A percentile compares a stretch with the other conserved stretches of the same genome.
phyloP scores from a whole-genome alignment of 1,284 basidiomycete species.

The Cutaneotrichosporon cavernicola region DNA sequence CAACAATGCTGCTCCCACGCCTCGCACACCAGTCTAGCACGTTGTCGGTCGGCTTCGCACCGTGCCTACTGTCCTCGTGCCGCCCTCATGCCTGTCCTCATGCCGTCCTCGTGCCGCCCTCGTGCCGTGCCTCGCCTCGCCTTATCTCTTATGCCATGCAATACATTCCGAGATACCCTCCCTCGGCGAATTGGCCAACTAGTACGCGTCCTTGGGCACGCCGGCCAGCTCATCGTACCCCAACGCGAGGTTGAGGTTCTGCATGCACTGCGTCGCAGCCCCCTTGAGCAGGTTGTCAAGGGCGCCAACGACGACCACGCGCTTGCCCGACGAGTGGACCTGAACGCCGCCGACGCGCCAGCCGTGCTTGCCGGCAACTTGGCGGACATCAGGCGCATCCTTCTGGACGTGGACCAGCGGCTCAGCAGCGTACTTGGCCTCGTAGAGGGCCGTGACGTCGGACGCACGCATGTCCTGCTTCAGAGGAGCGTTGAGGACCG shows the following conservation, averaged over 20 bases:
- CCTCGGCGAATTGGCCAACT: too few species aligned
- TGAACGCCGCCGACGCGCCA: slow-evolving; percentile 92
- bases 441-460: slow-evolving; percentile 73
- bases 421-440: slow-evolving; percentile 74
- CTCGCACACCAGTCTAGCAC: too few species aligned
- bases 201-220: slow-evolving; percentile 59
- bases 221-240: slow-evolving; percentile 90
- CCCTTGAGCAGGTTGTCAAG: slow-evolving; percentile 96
- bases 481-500: slow-evolving; percentile 78
- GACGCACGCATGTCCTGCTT: slow-evolving; percentile 64
- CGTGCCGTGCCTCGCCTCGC: neutral
- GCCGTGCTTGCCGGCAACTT: slow-evolving; percentile 79
- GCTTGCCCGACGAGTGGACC: slow-evolving; percentile 80
- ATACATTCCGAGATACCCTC: slow-evolving; percentile 3
- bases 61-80: neutral
- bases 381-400: slow-evolving; percentile 71
- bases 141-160: slow-evolving; percentile 6
- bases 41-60: too few species aligned
- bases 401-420: slow-evolving; percentile 66
- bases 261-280: slow-evolving; percentile 94
- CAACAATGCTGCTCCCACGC: too few species aligned
- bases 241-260: slow-evolving; percentile 93
- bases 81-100: neutral
- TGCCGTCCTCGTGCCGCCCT: too few species aligned
- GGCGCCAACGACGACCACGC: slow-evolving; percentile 89